Conservation (phyloP, 495 filamentous ascomycete genomes). For the Neurospora tetrasperma region DNA sequence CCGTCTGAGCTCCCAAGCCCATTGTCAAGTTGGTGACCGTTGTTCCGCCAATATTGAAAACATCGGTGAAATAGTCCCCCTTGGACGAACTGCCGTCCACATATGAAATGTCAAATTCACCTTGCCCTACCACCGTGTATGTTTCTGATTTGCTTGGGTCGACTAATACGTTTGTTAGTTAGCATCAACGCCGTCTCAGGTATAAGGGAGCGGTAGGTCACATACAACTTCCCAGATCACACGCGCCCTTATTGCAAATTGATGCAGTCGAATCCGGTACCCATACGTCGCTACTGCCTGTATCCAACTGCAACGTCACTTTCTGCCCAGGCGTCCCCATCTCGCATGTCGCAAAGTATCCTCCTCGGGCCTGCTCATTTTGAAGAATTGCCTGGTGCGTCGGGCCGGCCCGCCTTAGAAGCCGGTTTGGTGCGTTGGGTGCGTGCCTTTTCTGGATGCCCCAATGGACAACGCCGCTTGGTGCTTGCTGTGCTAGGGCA, state of each 20-base stretch:
- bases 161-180: conserved; percentile 34
- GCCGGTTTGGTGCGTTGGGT: conserved; percentile 6
- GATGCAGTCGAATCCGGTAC: conserved; percentile 52
- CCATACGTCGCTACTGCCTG: conserved; percentile 88
- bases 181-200: background rate
- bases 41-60: conserved; percentile 57
- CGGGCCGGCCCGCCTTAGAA: conserved; percentile 21
- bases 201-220: background rate
- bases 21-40: conserved; percentile 66
- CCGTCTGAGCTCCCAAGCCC: conserved; percentile 65
- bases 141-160: conserved; percentile 54
- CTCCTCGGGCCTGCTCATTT: conserved; percentile 34
- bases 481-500: conserved; percentile 19
- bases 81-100: conserved; percentile 66
- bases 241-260: conserved; percentile 44
- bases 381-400: conserved; percentile 30
- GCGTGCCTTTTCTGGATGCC: conserved; percentile 23
- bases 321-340: conserved; percentile 62
- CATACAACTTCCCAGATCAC: conserved; percentile 40
- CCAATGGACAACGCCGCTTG: conserved; percentile 33
- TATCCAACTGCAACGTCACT: conserved; percentile 64
- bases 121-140: conserved; percentile 49
- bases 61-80: conserved; percentile 79
- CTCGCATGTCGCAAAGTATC: conserved; percentile 60
- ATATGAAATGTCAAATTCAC: conserved; percentile 80